A percentile compares a stretch with the other conserved stretches of the same genome.
phyloP scores from a whole-genome alignment of 495 filamentous ascomycete genomes.

The Staphylotrichum longicolle region DNA sequence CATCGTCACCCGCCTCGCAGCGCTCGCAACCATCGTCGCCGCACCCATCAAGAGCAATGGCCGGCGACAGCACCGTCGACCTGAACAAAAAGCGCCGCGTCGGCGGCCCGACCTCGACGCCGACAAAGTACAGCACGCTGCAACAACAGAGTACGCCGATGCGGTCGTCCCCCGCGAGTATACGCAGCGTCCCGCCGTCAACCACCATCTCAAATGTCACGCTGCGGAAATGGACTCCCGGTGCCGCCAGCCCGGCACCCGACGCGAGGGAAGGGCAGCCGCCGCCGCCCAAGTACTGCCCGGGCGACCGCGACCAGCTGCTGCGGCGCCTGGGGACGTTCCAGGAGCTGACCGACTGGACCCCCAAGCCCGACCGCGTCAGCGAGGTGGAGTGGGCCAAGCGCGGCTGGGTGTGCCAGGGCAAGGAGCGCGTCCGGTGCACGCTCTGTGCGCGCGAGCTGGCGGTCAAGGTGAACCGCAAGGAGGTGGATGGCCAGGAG shows the following conservation, averaged over 20 bases:
- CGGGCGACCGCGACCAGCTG: conserved; percentile 80
- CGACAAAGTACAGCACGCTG: conserved; percentile 22
- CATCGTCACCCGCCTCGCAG: conserved; percentile 23
- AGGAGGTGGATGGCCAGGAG: conserved; percentile 63
- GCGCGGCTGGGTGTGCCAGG: conserved; percentile 84
- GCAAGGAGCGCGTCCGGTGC: conserved; percentile 78
- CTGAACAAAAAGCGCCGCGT: conserved; percentile 50
- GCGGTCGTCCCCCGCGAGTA: conserved; percentile 18
- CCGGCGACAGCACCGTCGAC: conserved; percentile 31
- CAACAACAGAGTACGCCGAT: neutral
- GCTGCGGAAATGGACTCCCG: conserved; percentile 43
- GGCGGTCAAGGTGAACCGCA: conserved; percentile 72
- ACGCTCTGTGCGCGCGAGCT: conserved; percentile 78
- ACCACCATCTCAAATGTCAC: conserved; percentile 41
- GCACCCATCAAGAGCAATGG: conserved; percentile 28
- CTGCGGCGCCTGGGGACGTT: conserved; percentile 82
- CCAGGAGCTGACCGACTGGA: conserved; percentile 85
- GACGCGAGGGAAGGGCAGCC: conserved; percentile 3
- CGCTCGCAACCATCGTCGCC: conserved; percentile 15
- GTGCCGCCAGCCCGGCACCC: conserved; percentile 1
- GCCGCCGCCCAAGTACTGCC: conserved; percentile 56
- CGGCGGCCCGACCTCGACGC: conserved; percentile 28
- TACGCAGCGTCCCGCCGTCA: conserved; percentile 12
- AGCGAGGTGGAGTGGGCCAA: conserved; percentile 96
- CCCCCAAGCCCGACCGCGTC: conserved; percentile 72